Conservation (phyloP, 805 yeast species). For the Scheffersomyces spartinae region DNA sequence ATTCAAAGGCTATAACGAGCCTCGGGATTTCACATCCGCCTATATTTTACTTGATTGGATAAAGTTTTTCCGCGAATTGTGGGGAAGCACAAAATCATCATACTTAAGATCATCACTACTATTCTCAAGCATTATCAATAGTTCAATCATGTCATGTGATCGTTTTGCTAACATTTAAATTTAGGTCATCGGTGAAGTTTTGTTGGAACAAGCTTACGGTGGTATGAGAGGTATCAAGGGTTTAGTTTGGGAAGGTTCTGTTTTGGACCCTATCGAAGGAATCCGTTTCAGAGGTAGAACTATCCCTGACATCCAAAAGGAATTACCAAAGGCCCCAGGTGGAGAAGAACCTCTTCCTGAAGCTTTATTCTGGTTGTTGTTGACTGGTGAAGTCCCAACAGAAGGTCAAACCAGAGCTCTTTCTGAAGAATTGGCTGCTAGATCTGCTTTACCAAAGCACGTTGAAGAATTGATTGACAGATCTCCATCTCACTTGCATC, state of each 20-base stretch:
- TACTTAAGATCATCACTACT: too few species aligned
- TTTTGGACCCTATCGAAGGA: constrained; percentile 65
- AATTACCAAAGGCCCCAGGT: constrained; percentile 50
- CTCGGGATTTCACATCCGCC: too few species aligned
- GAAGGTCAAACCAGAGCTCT: constrained; percentile 44
- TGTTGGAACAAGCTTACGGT: constrained; percentile 73
- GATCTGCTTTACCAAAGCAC: constrained; percentile 55
- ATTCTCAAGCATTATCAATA: too few species aligned
- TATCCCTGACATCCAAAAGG: constrained; percentile 57
- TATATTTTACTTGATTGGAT: too few species aligned
- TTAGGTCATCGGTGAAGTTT: constrained; percentile 54
- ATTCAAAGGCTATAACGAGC: too few species aligned
- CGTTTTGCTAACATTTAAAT: too few species aligned
- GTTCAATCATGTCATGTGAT: too few species aligned
- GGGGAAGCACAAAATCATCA: too few species aligned
- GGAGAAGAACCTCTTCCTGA: constrained; percentile 61
- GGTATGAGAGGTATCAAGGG: constrained; percentile 76
- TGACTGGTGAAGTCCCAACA: constrained; percentile 66
- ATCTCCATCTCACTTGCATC: constrained; percentile 61
- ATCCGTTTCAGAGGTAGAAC: constrained; percentile 72
- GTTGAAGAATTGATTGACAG: constrained; percentile 48
- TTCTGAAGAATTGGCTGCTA: constrained; percentile 50
- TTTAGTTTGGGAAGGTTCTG: constrained; percentile 73
- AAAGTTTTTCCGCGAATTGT: too few species aligned
- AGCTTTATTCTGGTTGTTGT: constrained; percentile 65